phyloP scores from a whole-genome alignment of 176 grass and related monocot genomes.

The Themeda triandra region DNA sequence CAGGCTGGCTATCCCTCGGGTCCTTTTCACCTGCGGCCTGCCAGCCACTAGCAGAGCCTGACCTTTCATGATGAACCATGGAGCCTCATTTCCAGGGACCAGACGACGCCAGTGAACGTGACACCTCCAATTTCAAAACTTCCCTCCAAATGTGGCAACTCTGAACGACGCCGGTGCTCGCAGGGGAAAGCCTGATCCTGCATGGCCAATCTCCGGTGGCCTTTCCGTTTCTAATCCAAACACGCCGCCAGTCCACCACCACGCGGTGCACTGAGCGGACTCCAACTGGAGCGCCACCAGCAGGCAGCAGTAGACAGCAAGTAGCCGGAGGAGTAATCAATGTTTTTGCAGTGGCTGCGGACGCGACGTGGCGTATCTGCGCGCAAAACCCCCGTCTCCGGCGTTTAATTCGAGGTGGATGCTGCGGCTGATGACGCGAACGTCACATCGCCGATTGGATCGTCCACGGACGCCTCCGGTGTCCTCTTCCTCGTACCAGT shows the following conservation, averaged over 20 bases:
- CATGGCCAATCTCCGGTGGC: conserved; percentile 9
- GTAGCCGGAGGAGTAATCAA: conserved; percentile 11
- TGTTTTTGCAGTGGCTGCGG: not conserved
- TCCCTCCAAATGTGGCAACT: conserved; percentile 41
- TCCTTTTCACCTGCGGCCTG: not conserved
- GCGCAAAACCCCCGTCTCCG: not conserved
- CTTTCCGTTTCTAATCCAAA: conserved; percentile 1
- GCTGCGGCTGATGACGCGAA: not conserved
- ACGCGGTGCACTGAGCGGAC: not conserved
- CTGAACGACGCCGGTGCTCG: not conserved
- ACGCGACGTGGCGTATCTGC: not conserved
- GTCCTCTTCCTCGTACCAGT: conserved; percentile 27
- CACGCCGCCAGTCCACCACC: not conserved
- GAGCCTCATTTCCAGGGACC: too few relatives aligned
- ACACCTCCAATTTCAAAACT: conserved; percentile 17
- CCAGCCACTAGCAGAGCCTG: not conserved
- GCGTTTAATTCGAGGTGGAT: conserved; percentile 49
- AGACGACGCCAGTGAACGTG: not conserved
- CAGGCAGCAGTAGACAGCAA: not conserved
- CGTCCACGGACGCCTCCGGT: not conserved
- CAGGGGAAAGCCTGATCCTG: not conserved
- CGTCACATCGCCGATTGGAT: conserved; percentile 21
- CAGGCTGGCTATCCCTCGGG: not conserved
- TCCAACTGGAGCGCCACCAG: conserved; percentile 28
- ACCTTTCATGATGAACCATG: not conserved